phyloP scores from a whole-genome alignment of 73 alveolate genomes.

The Blepharisma japonicum region DNA sequence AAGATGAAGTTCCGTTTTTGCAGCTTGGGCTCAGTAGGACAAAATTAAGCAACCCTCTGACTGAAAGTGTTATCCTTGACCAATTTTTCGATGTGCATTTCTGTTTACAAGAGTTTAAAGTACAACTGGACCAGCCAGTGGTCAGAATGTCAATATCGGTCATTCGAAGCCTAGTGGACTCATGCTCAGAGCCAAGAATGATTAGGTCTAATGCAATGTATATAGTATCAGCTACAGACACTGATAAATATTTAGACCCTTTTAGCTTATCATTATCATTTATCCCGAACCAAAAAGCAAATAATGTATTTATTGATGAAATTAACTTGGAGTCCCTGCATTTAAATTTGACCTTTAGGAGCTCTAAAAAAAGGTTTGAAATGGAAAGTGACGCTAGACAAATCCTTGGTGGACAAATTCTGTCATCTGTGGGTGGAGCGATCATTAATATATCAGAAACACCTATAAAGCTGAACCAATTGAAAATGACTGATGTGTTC shows the following conservation, averaged over 20 bases:
- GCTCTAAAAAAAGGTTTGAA: too few species aligned
- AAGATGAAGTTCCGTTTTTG: conserved; percentile 42
- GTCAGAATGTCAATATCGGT: too few species aligned
- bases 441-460: conserved; percentile 55
- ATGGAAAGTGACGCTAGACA: conserved; percentile 10
- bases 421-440: conserved; percentile 31
- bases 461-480: conserved; percentile 42
- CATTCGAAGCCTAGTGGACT: too few species aligned
- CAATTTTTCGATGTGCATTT: conserved; percentile 30
- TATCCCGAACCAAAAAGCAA: too few species aligned
- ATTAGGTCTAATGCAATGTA: too few species aligned
- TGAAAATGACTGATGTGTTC: conserved; percentile 42
- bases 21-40: conserved; percentile 28
- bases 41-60: neutral
- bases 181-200: too few species aligned
- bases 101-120: conserved; percentile 43
- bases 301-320: too few species aligned
- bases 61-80: conserved; percentile 24
- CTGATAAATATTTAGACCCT: too few species aligned
- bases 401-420: conserved; percentile 22
- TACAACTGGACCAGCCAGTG: conserved; percentile 44
- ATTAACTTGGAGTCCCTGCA: too few species aligned
- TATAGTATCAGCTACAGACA: too few species aligned
- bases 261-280: too few species aligned
- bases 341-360: too few species aligned